Evolutionary conservation across 805 yeast genomes (phyloP).

Genomic region (Teunomyces panamensis): DNA sequence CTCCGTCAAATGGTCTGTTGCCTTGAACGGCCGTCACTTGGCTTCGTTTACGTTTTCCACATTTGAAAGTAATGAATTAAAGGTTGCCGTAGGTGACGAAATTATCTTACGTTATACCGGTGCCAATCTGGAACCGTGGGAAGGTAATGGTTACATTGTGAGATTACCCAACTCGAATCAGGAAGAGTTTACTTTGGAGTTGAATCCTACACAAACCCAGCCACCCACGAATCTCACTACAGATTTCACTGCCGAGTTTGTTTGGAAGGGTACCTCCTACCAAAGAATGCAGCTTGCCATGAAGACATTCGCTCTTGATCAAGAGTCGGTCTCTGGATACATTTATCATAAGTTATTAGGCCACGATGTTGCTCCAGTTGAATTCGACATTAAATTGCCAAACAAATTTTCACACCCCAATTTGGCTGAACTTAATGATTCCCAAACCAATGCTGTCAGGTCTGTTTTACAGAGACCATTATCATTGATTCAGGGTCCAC

Average conservation of each 20-base stretch:
- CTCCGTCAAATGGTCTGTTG: slow-evolving; percentile 69
- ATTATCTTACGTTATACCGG: slow-evolving; percentile 66
- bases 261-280: slow-evolving; percentile 85
- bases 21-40: slow-evolving; percentile 59
- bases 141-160: slow-evolving; percentile 66
- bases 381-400: slow-evolving; percentile 63
- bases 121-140: slow-evolving; percentile 61
- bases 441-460: slow-evolving; percentile 77
- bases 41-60: slow-evolving; percentile 70
- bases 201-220: slow-evolving; percentile 38
- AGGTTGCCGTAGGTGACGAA: slow-evolving; percentile 83
- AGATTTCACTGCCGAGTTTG: slow-evolving; percentile 80
- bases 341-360: slow-evolving; percentile 79
- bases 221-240: slow-evolving; percentile 54
- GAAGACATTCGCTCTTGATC: slow-evolving; percentile 64
- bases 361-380: slow-evolving; percentile 64
- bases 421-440: slow-evolving; percentile 67
- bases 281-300: slow-evolving; percentile 82
- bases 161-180: slow-evolving; percentile 64
- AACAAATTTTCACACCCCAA: slow-evolving; percentile 58
- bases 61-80: slow-evolving; percentile 60
- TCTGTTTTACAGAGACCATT: slow-evolving; percentile 68
- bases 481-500: slow-evolving; percentile 90
- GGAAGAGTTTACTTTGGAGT: slow-evolving; percentile 71
- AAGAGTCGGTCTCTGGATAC: slow-evolving; percentile 67